Conservation (phyloP, 805 yeast species). For the Myxozyma kluyveri region DNA sequence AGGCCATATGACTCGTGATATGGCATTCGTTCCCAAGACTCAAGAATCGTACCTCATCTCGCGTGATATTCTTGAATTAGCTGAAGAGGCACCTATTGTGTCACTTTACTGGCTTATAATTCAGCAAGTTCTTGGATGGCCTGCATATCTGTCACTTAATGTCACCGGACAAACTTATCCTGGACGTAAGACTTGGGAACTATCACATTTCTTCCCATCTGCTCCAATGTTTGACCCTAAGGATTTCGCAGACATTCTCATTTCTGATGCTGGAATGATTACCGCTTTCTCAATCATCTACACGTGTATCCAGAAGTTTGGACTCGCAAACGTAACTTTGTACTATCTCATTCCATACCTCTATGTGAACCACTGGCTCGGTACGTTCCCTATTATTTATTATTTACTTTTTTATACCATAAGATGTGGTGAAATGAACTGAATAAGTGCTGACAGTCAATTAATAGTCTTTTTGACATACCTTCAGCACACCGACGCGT, state of each 20-base stretch:
- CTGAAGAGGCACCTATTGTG: conserved; percentile 72
- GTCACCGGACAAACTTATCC: conserved; percentile 72
- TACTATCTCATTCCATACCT: conserved; percentile 76
- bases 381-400: too few species aligned
- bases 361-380: conserved; percentile 85
- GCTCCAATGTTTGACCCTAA: conserved; percentile 71
- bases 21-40: conserved; percentile 77
- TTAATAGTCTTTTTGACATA: conserved; percentile 83
- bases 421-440: too few species aligned
- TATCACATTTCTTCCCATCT: conserved; percentile 68
- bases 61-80: conserved; percentile 49
- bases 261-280: conserved; percentile 68
- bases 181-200: conserved; percentile 47
- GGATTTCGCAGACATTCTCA: conserved; percentile 67
- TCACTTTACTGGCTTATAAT: conserved; percentile 54
- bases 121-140: conserved; percentile 82
- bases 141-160: conserved; percentile 60
- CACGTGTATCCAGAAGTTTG: conserved; percentile 60
- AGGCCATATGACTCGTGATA: conserved; percentile 76
- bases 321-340: conserved; percentile 59
- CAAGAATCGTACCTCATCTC: conserved; percentile 51
- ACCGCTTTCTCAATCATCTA: conserved; percentile 47
- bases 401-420: too few species aligned
- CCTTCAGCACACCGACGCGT: conserved; percentile 77
- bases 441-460: too few species aligned